These are phyloP conservation scores for Arctostaphylos glauca DNA, from an alignment of 148 eudicot species.

Conservation along the genomic window DNA sequence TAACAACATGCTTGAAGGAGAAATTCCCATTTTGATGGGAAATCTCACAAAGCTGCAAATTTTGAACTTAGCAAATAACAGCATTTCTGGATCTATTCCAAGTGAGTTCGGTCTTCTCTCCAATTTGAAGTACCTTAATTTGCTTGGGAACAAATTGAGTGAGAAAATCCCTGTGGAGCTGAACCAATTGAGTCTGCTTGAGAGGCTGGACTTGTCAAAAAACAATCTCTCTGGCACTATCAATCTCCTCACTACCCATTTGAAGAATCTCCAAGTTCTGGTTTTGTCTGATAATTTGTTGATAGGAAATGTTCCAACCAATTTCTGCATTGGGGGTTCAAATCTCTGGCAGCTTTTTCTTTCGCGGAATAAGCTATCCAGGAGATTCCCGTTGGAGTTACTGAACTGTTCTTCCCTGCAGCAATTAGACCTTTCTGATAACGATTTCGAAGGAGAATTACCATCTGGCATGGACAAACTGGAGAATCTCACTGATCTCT, in stretches of 20 bases:
- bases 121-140: conserved; percentile 60
- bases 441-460: conserved; percentile 51
- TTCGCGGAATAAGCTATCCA: conserved; percentile 51
- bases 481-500: conserved; percentile 63
- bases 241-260: conserved; percentile 30
- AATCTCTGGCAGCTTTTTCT: conserved; percentile 46
- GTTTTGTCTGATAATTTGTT: conserved; percentile 54
- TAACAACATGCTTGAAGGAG: conserved; percentile 66
- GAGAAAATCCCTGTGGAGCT: conserved; percentile 63
- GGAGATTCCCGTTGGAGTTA: conserved; percentile 54
- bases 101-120: conserved; percentile 40
- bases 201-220: conserved; percentile 57
- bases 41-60: conserved; percentile 46
- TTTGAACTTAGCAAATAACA: conserved; percentile 78
- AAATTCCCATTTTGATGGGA: conserved; percentile 61
- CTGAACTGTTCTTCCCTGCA: conserved; percentile 57
- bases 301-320: conserved; percentile 39
- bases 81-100: conserved; percentile 63
- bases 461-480: conserved; percentile 55
- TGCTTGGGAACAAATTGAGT: conserved; percentile 60
- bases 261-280: conserved; percentile 55
- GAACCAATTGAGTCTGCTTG: conserved; percentile 46
- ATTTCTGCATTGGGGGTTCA: conserved; percentile 48
- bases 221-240: conserved; percentile 68
- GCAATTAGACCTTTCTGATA: conserved; percentile 67